phyloP scores from a whole-genome alignment of 78 protist species.

The Tieghemostelium lacteum region DNA sequence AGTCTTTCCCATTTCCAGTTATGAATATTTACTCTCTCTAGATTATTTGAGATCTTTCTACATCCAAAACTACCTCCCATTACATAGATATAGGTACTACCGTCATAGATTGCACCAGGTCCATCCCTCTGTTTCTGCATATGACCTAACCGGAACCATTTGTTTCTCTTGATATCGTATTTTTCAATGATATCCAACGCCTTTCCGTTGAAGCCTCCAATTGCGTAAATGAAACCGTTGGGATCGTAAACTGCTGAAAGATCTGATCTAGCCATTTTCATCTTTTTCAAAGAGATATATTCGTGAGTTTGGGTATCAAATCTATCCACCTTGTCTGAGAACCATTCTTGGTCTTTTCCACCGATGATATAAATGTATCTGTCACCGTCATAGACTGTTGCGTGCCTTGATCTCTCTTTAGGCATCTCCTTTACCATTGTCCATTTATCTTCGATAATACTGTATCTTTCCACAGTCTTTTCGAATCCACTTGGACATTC shows the following conservation, averaged over 20 bases:
- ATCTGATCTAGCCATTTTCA: constrained; percentile 42
- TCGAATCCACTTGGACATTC: constrained; percentile 20
- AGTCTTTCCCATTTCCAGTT: constrained; percentile 45
- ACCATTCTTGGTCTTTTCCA: constrained; percentile 69
- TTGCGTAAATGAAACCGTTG: constrained; percentile 24
- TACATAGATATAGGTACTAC: constrained; percentile 23
- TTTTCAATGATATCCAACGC: constrained; percentile 58
- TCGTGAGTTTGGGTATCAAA: constrained; percentile 40
- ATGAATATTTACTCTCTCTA: constrained; percentile 33
- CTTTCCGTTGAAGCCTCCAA: constrained; percentile 73
- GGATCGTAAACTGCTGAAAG: constrained; percentile 57
- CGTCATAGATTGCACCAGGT: constrained; percentile 68
- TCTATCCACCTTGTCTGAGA: constrained; percentile 39
- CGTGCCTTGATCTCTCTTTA: constrained; percentile 47
- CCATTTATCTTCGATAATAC: constrained; percentile 45
- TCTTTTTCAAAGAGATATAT: constrained; percentile 8
- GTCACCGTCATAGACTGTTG: constrained; percentile 53
- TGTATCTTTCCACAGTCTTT: constrained; percentile 53
- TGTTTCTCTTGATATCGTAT: constrained; percentile 29
- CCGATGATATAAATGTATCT: constrained; percentile 68
- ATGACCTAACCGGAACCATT: constrained; percentile 5
- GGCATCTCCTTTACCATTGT: constrained; percentile 36
- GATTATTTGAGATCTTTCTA: constrained; percentile 26
- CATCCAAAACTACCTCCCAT: constrained; percentile 63
- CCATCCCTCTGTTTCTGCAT: constrained; percentile 62